These are phyloP conservation scores for Capillidium heterosporum DNA, from an alignment of 371 early-diverging fungal species.

Conservation along the genomic window DNA sequence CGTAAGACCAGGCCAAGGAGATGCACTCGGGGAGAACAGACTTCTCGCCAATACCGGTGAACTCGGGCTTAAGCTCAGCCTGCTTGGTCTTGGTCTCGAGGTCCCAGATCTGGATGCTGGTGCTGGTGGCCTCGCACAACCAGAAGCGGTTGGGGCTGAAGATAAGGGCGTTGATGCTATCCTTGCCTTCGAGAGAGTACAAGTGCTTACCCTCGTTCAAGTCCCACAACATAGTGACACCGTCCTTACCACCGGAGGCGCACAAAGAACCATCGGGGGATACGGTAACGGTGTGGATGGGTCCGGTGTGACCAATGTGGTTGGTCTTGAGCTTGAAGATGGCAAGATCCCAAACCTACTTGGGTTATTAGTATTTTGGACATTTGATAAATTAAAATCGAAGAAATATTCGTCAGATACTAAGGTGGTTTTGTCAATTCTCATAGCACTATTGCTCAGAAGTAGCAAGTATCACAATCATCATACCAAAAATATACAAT, in stretches of 20 bases:
- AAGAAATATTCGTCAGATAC: not conserved
- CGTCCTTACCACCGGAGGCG: constrained; percentile 99
- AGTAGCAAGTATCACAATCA: constrained; percentile 35
- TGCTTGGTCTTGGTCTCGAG: constrained; percentile 93
- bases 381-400: not conserved
- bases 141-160: constrained; percentile 99
- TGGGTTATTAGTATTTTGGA: not conserved
- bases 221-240: constrained; percentile 98
- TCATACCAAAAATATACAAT: not conserved
- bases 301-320: constrained; percentile 96
- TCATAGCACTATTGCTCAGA: constrained; percentile 37
- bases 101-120: constrained; percentile 98
- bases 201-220: constrained; percentile 98
- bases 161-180: constrained; percentile 87
- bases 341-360: constrained; percentile 92
- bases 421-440: constrained; percentile 16
- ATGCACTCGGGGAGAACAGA: constrained; percentile 63
- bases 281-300: constrained; percentile 94
- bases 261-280: constrained; percentile 99
- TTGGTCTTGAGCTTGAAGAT: constrained; percentile 96
- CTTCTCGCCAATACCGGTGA: constrained; percentile 54
- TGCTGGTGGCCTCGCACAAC: constrained; percentile 95
- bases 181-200: constrained; percentile 93
- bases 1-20: constrained; percentile 95
- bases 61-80: constrained; percentile 87